Evolutionary conservation across 2,329 filamentous ascomycete genomes (phyloP), one percentile per base, ranked within the genome.

Genomic region (Fusarium mundagurra): DNA sequence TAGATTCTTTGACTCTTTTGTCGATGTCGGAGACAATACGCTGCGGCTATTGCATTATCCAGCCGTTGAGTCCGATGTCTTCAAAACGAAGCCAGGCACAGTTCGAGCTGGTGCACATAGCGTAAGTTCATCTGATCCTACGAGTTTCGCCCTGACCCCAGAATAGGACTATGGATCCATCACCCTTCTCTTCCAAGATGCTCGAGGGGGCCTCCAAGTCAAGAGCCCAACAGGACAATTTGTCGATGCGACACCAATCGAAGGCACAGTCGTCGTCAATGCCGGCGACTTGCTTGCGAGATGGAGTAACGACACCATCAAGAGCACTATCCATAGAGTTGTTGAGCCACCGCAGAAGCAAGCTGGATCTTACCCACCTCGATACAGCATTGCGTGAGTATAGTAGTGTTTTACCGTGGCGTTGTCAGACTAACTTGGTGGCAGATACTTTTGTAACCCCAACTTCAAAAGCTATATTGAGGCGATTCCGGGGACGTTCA

Each of bases 221-320:
- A 88, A 90, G 77, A 92, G 91, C 55, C 94, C 94, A 0, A 92
- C 89, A 45, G 94, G 93, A 5, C 90, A 88, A 0, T 98, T 95
- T 78, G 91, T 98, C 44, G 90, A 98, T 78, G 95, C 94, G 3
- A 94, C 90, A 12, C 95, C 95, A 0, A 96, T 97, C 68, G 86
- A 91, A 41, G 92, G 91, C 62, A 95, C 94, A 1, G 92, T 96
- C 45, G 94, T 98, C 17, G 89, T 98, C 73, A 98, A 98, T 79
- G 95, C 95, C 0, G 95, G 95, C 3, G 95, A 98, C 80, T 81
- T 98, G 75, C 85, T 98, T 57, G 92, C 94, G 3, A 87, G 95
- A 60, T 98, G 95, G 95, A 94, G 93, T 73, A 98, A 98, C 79
- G 94, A 97, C 79, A 93, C 90, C 9, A 97, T 98, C 84, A 95